Conservation (phyloP, 495 filamentous ascomycete genomes). For the Xylona heveae region DNA sequence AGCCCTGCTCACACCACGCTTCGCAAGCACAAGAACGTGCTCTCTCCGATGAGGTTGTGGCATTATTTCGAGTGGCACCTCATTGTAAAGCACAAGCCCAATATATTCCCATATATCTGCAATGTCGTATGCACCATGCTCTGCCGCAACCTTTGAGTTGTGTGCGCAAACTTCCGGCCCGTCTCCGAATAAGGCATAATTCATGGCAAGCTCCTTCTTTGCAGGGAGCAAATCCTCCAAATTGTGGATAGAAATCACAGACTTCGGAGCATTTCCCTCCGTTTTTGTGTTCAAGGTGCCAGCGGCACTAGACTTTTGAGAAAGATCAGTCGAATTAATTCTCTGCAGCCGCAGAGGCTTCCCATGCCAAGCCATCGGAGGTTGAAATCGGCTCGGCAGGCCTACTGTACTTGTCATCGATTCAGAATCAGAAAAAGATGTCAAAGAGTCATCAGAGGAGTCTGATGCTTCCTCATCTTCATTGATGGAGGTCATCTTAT, state of each 20-base stretch:
- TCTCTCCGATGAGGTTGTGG: slow-evolving; percentile 24
- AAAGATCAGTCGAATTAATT: slow-evolving; percentile 27
- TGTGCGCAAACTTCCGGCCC: slow-evolving; percentile 58
- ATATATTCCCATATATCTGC: slow-evolving; percentile 72
- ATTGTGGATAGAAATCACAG: slow-evolving; percentile 48
- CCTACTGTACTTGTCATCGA: slow-evolving; percentile 24
- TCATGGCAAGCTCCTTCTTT: slow-evolving; percentile 48
- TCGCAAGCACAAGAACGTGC: slow-evolving; percentile 39
- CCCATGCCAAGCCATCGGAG: slow-evolving; percentile 30
- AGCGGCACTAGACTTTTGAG: slow-evolving; percentile 31
- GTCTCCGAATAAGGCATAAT: slow-evolving; percentile 70
- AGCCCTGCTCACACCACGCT: slow-evolving; percentile 18
- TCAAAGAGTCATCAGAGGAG: slow-evolving; percentile 40
- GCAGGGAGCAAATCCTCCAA: slow-evolving; percentile 47
- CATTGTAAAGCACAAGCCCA: slow-evolving; percentile 51
- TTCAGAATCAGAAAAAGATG: slow-evolving; percentile 44
- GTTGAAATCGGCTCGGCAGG: slow-evolving; percentile 25
- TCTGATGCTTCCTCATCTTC: slow-evolving; percentile 25
- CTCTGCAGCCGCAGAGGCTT: slow-evolving; percentile 22
- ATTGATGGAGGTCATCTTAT: slow-evolving; percentile 24
- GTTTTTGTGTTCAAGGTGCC: slow-evolving; percentile 15
- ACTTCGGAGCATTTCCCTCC: slow-evolving; percentile 19
- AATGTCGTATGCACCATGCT: slow-evolving; percentile 49
- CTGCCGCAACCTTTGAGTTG: slow-evolving; percentile 58
- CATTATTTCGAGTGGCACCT: slow-evolving; percentile 46